Evolutionary conservation across 768 basidiomycete species (phyloP), one percentile per base, ranked within the genome.

Genomic region (Boletus subparvulus): DNA sequence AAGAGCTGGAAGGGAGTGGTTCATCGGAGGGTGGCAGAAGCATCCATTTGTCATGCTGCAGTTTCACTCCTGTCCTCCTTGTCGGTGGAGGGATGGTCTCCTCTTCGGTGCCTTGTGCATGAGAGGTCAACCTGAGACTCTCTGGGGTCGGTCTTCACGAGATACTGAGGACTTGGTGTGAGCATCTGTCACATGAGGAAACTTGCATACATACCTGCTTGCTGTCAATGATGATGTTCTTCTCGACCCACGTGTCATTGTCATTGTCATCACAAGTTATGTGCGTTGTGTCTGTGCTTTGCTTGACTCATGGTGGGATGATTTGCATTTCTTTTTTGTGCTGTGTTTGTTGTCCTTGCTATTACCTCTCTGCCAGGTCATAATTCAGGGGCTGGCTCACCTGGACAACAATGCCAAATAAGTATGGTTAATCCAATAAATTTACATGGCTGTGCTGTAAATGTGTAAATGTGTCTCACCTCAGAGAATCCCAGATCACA

Each of bases 11-110:
- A 39, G 79, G 75, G 41, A 72, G 73, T 6, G 47, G 47, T 1
- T 42, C 33, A 16, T 54, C 55, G 0, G 56, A 48, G 19, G 70
- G 58, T 26, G 79, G 78, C 21, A 71, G 57, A 32, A 94, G 73
- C 94, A 97, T 96, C 95, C 95, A 98, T 37, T 92, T 87, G 59
- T 94, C 93, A 19, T 92, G 81, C 64, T 83, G 76, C 14, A 87
- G 62, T 28, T 73, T 73, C 0, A 82, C 75, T 59, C 83, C 83
- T 5, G 85, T 76, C 5, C 63, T 60, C 6, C 73, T 59, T n/a
- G 69, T 65, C 10, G 74, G 74, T 1, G 86, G 85, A n/a, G 82
- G 75, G 2, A 74, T 60, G 0, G 81, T 76, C 43, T 79, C 77
- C 28, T 76, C 73, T 21, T 78, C 69, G n/a, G 73, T 66, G 43